A percentile compares a stretch with the other conserved stretches of the same genome.
These are phyloP conservation scores for Cicer judaicum DNA, from an alignment of 306 rosid genomes.

Conservation along the genomic window DNA sequence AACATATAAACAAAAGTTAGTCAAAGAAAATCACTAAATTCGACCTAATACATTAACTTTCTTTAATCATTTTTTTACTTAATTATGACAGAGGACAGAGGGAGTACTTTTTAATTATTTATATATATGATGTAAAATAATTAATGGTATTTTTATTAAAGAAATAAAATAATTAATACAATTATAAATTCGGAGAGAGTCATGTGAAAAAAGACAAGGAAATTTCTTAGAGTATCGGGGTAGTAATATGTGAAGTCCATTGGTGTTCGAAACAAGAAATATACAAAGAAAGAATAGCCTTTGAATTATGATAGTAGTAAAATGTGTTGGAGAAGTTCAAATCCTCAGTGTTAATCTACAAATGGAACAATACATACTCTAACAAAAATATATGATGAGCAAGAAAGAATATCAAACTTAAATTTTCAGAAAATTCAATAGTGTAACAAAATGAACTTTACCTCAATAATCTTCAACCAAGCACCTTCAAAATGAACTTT, in stretches of 20 bases:
- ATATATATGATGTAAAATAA: too few species aligned
- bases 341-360: slow-evolving; percentile 50
- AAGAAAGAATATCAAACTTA: slow-evolving; percentile 54
- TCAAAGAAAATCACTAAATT: too few species aligned
- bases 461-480: slow-evolving; percentile 37
- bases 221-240: too few species aligned
- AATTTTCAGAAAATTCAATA: slow-evolving; percentile 14
- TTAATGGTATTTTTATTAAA: too few species aligned
- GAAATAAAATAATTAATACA: too few species aligned
- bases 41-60: too few species aligned
- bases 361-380: slow-evolving; percentile 44
- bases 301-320: slow-evolving; percentile 16
- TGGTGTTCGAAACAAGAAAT: neutral
- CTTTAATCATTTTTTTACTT: too few species aligned
- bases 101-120: too few species aligned
- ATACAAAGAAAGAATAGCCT: slow-evolving; percentile 35
- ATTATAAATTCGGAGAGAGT: too few species aligned
- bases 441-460: slow-evolving; percentile 8
- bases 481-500: slow-evolving; percentile 9
- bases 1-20: too few species aligned
- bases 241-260: neutral
- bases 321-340: slow-evolving; percentile 23
- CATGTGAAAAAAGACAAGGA: too few species aligned
- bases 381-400: slow-evolving; percentile 46
- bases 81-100: too few species aligned